Percentiles rank a stretch among this genome's conserved stretches.
phyloP scores from a whole-genome alignment of 805 yeast genomes.

The Isabelozyma heimii region DNA sequence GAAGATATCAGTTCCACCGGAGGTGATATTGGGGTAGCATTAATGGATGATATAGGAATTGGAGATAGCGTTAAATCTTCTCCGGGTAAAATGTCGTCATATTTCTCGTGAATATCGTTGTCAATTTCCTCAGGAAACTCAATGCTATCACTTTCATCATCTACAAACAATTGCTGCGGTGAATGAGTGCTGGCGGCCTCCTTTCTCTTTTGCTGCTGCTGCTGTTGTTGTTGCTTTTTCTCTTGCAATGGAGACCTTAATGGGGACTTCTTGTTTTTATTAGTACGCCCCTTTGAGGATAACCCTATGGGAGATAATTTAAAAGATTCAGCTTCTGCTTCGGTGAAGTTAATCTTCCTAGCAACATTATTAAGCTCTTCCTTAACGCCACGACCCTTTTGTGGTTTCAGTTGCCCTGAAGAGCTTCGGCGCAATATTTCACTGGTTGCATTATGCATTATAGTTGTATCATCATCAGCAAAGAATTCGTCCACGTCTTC shows the following conservation, averaged over 20 bases:
- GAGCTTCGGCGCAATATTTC: slow-evolving; percentile 3
- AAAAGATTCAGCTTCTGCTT: slow-evolving; percentile 29
- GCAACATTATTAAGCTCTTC: slow-evolving; percentile 23
- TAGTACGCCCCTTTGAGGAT: slow-evolving; percentile 14
- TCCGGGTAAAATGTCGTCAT: slow-evolving; percentile 3
- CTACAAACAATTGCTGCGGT: slow-evolving; percentile 5
- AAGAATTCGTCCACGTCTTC: slow-evolving; percentile 72
- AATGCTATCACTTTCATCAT: slow-evolving; percentile 4
- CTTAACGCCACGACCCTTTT: slow-evolving; percentile 4
- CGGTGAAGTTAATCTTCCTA: slow-evolving; percentile 33
- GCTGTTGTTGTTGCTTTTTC: slow-evolving; percentile 2
- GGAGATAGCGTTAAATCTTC: slow-evolving; percentile 15
- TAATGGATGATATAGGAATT: slow-evolving; percentile 5
- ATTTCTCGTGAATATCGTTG: slow-evolving; percentile 14
- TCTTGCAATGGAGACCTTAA: slow-evolving; percentile 29
- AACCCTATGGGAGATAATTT: slow-evolving; percentile 27
- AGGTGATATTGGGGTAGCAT: neutral
- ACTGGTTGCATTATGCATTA: neutral
- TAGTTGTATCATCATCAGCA: slow-evolving; percentile 2
- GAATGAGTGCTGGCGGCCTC: neutral
- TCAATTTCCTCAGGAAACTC: slow-evolving; percentile 10
- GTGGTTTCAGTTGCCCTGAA: neutral
- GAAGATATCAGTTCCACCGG: neutral
- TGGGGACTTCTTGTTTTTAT: slow-evolving; percentile 25
- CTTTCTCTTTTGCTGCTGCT: neutral